Percentiles rank a stretch among this genome's conserved stretches.
These are phyloP conservation scores for Trichosanthes cucumerina DNA, from an alignment of 306 rosid genomes.

Conservation along the genomic window DNA sequence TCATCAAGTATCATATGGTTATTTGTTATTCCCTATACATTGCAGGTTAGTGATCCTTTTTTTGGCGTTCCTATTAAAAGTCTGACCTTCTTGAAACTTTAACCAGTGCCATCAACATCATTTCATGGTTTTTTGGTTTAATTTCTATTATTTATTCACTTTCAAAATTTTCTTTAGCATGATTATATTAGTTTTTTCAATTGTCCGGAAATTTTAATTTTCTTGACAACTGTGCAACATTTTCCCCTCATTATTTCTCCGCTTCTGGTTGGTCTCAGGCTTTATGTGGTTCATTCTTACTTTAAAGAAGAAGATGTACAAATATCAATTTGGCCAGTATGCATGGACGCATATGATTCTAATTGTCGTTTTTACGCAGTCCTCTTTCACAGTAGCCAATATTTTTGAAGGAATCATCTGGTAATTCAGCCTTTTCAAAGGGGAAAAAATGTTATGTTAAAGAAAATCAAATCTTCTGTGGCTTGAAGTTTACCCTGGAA, in stretches of 20 bases:
- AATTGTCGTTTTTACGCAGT: slow-evolving; percentile 85
- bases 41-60: slow-evolving; percentile 47
- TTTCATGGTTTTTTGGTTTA: neutral
- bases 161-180: neutral
- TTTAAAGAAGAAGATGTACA: slow-evolving; percentile 95
- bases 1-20: slow-evolving; percentile 89
- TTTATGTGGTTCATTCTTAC: slow-evolving; percentile 99
- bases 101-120: neutral
- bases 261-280: slow-evolving; percentile 38
- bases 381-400: slow-evolving; percentile 93
- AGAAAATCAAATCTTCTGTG: neutral
- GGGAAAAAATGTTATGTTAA: neutral
- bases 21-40: slow-evolving; percentile 80
- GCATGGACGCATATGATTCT: slow-evolving; percentile 99
- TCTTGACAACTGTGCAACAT: neutral
- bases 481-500: neutral
- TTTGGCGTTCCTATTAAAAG: neutral
- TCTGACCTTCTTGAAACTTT: neutral
- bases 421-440: slow-evolving; percentile 23
- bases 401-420: slow-evolving; percentile 98
- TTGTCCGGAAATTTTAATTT: neutral
- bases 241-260: neutral
- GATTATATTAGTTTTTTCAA: neutral
- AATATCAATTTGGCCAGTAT: slow-evolving; percentile 99
- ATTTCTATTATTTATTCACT: neutral